Conservation (phyloP, 495 filamentous ascomycete species). For the Apiosordaria backusii region DNA sequence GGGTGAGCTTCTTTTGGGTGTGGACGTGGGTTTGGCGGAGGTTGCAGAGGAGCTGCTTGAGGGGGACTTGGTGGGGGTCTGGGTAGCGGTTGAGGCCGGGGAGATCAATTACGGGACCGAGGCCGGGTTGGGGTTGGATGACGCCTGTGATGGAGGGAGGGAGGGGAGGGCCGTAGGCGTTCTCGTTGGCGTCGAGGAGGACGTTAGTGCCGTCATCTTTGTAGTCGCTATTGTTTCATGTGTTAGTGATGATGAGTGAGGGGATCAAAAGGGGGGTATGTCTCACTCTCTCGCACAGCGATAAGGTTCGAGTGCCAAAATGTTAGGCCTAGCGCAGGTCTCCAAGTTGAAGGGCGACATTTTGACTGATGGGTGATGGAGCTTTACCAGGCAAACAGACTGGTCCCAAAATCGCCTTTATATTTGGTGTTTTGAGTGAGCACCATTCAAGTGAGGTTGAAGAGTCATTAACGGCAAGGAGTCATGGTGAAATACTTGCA, state of each 20-base stretch:
- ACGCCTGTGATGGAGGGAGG: slow-evolving; percentile 21
- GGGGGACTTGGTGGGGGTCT: slow-evolving; percentile 83
- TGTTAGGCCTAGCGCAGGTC: slow-evolving; percentile 80
- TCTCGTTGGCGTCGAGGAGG: slow-evolving; percentile 96
- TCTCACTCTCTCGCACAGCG: slow-evolving; percentile 78
- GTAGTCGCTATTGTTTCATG: slow-evolving; percentile 68
- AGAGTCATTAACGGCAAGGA: neutral
- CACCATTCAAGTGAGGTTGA: neutral
- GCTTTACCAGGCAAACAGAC: neutral
- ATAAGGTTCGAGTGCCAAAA: slow-evolving; percentile 77
- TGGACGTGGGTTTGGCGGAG: slow-evolving; percentile 83
- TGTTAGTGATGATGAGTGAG: slow-evolving; percentile 29
- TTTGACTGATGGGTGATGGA: neutral
- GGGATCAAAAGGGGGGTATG: slow-evolving; percentile 14
- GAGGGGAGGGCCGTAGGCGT: slow-evolving; percentile 80
- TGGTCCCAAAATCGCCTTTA: neutral
- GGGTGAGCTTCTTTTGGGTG: slow-evolving; percentile 67
- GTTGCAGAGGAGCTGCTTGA: slow-evolving; percentile 83
- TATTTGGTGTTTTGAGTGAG: neutral
- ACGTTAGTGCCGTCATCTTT: slow-evolving; percentile 98
- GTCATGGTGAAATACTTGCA: slow-evolving; percentile 5
- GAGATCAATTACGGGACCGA: slow-evolving; percentile 57
- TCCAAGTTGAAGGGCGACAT: slow-evolving; percentile 66
- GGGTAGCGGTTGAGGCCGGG: slow-evolving; percentile 88
- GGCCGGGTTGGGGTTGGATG: slow-evolving; percentile 24